A percentile compares a stretch with the other conserved stretches of the same genome.
These are phyloP conservation scores for Emericellopsis terricola DNA, from an alignment of 495 filamentous ascomycete species.

Conservation along the genomic window DNA sequence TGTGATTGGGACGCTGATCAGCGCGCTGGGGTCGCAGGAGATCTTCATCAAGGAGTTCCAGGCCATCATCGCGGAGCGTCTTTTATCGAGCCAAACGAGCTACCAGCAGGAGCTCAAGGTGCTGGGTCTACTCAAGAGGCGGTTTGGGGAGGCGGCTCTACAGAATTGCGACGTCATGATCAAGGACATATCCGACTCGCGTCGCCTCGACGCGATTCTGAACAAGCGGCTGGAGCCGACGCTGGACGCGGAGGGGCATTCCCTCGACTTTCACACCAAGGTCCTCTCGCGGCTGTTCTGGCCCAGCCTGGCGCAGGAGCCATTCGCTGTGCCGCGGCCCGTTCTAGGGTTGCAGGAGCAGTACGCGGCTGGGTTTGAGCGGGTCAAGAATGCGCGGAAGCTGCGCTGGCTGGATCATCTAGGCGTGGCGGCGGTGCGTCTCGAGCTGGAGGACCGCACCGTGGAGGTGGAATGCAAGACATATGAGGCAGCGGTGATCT, in stretches of 20 bases:
- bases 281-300: conserved; percentile 91
- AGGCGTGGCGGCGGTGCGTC: conserved; percentile 60
- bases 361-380: conserved; percentile 64
- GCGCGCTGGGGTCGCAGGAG: conserved; percentile 69
- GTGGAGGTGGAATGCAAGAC: conserved; percentile 56
- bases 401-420: conserved; percentile 74
- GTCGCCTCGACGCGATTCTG: conserved; percentile 48
- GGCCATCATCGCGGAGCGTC: conserved; percentile 59
- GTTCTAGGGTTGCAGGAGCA: conserved; percentile 43
- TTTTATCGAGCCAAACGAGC: conserved; percentile 50
- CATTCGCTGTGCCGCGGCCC: conserved; percentile 48
- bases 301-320: conserved; percentile 65
- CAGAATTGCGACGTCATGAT: conserved; percentile 97
- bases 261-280: conserved; percentile 42
- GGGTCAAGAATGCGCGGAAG: conserved; percentile 62
- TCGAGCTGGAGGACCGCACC: conserved; percentile 68
- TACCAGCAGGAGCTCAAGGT: conserved; percentile 62
- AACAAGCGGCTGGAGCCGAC: conserved; percentile 17
- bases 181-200: conserved; percentile 77
- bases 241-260: conserved; percentile 6
- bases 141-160: conserved; percentile 69
- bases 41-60: conserved; percentile 90
- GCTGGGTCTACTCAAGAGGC: conserved; percentile 70
- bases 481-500: conserved; percentile 80
- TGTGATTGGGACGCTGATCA: conserved; percentile 80